These are phyloP conservation scores for Anethum foeniculum DNA, from an alignment of 140 eudicot species.

Conservation along the genomic window DNA sequence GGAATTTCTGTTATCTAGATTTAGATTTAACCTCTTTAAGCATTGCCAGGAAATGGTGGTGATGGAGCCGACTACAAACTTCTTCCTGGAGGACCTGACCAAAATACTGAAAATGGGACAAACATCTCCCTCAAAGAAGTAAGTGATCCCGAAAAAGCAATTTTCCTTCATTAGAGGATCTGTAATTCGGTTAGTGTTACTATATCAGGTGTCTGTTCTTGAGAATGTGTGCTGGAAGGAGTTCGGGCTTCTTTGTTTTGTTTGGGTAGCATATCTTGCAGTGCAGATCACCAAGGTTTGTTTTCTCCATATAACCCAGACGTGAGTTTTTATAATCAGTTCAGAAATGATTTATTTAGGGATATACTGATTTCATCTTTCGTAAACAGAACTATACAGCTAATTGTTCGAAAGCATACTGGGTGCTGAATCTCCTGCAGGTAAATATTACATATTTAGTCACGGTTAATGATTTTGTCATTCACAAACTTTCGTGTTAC, in stretches of 20 bases:
- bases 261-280: conserved; percentile 33
- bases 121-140: conserved; percentile 15
- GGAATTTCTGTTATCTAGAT: neutral
- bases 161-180: neutral
- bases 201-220: conserved; percentile 12
- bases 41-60: conserved; percentile 7
- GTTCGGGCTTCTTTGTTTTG: conserved; percentile 24
- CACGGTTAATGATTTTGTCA: neutral
- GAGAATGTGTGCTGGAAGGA: conserved; percentile 29
- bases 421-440: conserved; percentile 38
- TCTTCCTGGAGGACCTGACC: conserved; percentile 22
- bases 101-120: conserved; percentile 11
- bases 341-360: neutral
- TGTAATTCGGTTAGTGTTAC: neutral
- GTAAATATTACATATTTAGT: conserved; percentile 5
- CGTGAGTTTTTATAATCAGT: neutral
- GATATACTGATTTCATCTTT: neutral
- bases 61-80: conserved; percentile 20
- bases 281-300: conserved; percentile 30
- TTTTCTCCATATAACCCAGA: neutral
- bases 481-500: neutral
- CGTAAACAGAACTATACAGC: conserved; percentile 25
- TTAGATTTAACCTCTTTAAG: neutral
- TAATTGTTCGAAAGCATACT: conserved; percentile 25
- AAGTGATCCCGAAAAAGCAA: neutral